phyloP scores from a whole-genome alignment of 2,329 filamentous ascomycete genomes.

The Trichoderma brevicompactum region DNA sequence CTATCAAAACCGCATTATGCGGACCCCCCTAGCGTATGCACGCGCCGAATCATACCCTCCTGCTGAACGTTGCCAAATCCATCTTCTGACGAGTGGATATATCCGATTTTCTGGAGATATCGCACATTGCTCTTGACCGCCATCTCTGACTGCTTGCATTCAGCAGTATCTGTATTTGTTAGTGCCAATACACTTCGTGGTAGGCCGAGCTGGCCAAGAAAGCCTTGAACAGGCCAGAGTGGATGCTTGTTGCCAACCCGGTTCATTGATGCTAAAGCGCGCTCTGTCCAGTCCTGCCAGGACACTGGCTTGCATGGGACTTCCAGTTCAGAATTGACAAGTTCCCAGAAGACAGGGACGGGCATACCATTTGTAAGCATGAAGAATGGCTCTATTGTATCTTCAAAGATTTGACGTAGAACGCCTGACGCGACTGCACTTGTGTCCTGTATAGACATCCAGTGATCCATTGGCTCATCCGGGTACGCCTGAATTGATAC shows the following conservation, averaged over 20 bases:
- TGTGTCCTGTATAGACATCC: constrained; percentile 32
- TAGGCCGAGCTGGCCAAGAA: constrained; percentile 31
- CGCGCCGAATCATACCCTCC: constrained; percentile 12
- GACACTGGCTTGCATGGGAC: constrained; percentile 25
- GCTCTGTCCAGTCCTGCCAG: constrained; percentile 31
- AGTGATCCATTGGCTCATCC: constrained; percentile 26
- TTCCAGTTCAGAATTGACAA: constrained; percentile 30
- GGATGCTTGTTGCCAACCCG: constrained; percentile 32
- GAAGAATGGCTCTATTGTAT: constrained; percentile 14
- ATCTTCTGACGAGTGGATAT: constrained; percentile 46
- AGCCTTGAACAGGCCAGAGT: constrained; percentile 37
- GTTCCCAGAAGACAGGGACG: constrained; percentile 32
- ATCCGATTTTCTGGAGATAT: constrained; percentile 29
- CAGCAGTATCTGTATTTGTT: background rate
- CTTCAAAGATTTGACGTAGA: constrained; percentile 25
- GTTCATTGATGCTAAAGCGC: constrained; percentile 24
- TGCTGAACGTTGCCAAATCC: constrained; percentile 18
- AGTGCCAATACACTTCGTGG: background rate
- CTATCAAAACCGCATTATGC: background rate
- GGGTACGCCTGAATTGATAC: constrained; percentile 29
- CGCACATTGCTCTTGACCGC: constrained; percentile 29
- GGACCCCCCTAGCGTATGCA: background rate
- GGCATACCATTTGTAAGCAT: constrained; percentile 31
- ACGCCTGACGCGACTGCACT: constrained; percentile 29
- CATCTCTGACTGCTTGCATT: constrained; percentile 1